Percentiles rank a stretch among this genome's conserved stretches.
Evolutionary conservation across 2,329 filamentous ascomycete species (phyloP).

Genomic region (Penicillium sumatraense): DNA sequence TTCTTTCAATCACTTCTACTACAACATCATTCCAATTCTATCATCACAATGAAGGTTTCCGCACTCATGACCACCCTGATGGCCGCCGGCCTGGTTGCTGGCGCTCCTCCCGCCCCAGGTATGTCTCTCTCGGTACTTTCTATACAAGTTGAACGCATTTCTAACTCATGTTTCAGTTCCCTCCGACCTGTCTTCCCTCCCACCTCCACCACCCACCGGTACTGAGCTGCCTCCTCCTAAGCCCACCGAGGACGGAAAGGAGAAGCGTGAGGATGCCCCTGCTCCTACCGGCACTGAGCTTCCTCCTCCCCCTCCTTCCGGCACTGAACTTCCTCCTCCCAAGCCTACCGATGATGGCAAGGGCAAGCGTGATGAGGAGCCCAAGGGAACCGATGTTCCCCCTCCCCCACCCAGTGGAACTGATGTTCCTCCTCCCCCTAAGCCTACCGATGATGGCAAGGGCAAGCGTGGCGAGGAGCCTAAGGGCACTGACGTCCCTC

Average conservation of each 20-base stretch:
- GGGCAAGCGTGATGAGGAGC: conserved; percentile 1
- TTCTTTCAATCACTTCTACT: neutral
- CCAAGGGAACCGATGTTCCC: no score
- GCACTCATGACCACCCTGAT: conserved; percentile 9
- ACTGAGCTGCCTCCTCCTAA: neutral
- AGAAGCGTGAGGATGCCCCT: neutral
- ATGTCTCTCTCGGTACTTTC: neutral
- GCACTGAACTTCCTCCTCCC: neutral
- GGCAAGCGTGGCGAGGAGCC: conserved; percentile 2
- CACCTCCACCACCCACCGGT: neutral
- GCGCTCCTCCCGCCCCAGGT: conserved; percentile 9
- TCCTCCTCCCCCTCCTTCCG: neutral
- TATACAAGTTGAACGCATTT: neutral
- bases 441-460: neutral
- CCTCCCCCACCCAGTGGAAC: no score
- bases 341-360: conserved; percentile 2
- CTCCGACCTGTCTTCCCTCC: neutral
- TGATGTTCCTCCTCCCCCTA: no score
- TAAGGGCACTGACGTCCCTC: neutral
- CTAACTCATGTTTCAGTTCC: neutral
- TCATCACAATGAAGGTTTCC: conserved; percentile 10
- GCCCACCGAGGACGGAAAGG: neutral
- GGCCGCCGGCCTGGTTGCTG: conserved; percentile 12
- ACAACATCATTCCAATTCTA: neutral
- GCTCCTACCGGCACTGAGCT: neutral